These are phyloP conservation scores for Ceratocystis variospora DNA, from an alignment of 2,329 filamentous ascomycete genomes.

Conservation along the genomic window DNA sequence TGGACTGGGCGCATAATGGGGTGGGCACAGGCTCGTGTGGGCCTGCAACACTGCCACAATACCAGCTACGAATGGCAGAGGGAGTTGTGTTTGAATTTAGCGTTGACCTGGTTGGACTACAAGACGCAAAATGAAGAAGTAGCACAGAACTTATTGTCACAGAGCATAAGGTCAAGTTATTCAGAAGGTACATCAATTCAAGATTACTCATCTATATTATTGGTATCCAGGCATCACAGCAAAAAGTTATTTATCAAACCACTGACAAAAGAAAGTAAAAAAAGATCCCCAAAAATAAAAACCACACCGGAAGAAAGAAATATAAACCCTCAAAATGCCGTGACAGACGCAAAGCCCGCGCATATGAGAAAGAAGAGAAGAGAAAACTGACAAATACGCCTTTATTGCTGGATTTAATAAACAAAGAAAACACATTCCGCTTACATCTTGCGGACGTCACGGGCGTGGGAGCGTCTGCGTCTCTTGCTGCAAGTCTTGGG, in stretches of 20 bases:
- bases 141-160: not conserved
- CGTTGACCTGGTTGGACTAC: not conserved
- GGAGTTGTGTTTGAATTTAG: constrained; percentile 29
- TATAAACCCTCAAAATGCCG: constrained; percentile 3
- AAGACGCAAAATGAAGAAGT: not conserved
- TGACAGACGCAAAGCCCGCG: not conserved
- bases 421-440: not conserved
- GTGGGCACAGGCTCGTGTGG: constrained; percentile 50
- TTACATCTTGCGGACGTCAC: constrained; percentile 9
- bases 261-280: not conserved
- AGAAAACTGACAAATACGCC: not conserved
- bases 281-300: not conserved
- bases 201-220: constrained; percentile 3
- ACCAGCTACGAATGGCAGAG: constrained; percentile 31
- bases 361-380: constrained; percentile 1
- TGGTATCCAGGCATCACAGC: not conserved
- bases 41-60: constrained; percentile 38
- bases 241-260: constrained; percentile 1
- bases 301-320: not conserved
- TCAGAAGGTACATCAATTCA: not conserved
- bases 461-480: constrained; percentile 8
- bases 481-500: constrained; percentile 7
- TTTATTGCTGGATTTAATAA: not conserved
- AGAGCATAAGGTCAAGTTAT: not conserved
- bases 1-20: constrained; percentile 51